These are phyloP conservation scores for Cafeteria roenbergensis DNA, from an alignment of 108 stramenopile species.

Conservation along the genomic window DNA sequence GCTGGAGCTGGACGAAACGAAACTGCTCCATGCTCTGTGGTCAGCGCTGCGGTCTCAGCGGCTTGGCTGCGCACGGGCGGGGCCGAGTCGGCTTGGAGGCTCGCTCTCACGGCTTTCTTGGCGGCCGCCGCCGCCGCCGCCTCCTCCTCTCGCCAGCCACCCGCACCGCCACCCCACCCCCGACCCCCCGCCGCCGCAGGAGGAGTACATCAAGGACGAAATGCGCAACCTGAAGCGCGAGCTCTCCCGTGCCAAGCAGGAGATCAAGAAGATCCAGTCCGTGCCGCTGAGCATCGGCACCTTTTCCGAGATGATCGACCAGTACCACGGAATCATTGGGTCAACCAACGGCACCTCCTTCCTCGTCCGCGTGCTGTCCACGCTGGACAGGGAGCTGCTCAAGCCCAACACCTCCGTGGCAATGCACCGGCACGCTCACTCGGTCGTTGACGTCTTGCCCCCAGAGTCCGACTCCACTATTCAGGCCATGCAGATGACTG, in stretches of 20 bases:
- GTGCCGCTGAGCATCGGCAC: constrained; percentile 97
- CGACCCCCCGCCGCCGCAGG: no score
- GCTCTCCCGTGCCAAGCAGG: constrained; percentile 87
- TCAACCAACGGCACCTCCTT: constrained; percentile 71
- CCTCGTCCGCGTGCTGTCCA: constrained; percentile 87
- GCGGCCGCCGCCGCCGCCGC: no score
- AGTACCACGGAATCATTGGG: constrained; percentile 62
- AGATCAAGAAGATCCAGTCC: constrained; percentile 87
- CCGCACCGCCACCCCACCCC: no score
- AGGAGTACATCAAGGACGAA: constrained; percentile 98
- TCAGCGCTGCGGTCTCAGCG: no score
- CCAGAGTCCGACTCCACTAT: constrained; percentile 95
- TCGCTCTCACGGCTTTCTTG: no score
- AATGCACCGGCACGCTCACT: constrained; percentile 89
- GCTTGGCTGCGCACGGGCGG: no score
- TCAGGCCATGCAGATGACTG: constrained; percentile 79
- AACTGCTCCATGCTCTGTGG: no score
- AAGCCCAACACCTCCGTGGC: constrained; percentile 95
- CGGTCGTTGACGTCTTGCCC: constrained; percentile 91
- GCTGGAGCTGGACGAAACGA: no score
- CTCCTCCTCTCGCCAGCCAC: no score
- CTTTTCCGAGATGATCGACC: constrained; percentile 99
- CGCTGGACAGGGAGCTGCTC: constrained; percentile 83
- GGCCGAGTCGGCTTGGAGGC: no score
- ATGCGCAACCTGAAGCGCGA: constrained; percentile 96